phyloP scores from a whole-genome alignment of 2,329 filamentous ascomycete species.

The Colletotrichum sp. region DNA sequence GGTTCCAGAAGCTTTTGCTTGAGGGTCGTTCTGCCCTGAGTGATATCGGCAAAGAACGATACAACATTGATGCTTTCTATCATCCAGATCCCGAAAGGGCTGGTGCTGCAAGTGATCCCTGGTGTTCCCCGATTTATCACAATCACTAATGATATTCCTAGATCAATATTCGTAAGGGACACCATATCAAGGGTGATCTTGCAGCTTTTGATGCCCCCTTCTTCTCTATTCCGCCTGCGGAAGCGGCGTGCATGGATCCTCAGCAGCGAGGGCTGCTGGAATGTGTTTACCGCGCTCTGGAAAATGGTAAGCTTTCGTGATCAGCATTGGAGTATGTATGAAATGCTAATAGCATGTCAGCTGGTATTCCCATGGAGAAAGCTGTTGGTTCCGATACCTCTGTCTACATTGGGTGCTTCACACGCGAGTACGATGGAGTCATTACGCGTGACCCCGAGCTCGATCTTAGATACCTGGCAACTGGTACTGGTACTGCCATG shows the following conservation, averaged over 20 bases:
- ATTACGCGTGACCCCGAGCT: slow-evolving; percentile 26
- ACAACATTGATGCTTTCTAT: neutral
- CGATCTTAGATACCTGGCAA: slow-evolving; percentile 36
- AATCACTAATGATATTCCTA: neutral
- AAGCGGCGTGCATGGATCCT: slow-evolving; percentile 31
- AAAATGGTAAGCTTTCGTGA: slow-evolving; percentile 9
- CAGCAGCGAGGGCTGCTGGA: slow-evolving; percentile 35
- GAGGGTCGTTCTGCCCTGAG: neutral
- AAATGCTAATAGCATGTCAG: neutral
- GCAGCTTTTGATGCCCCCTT: slow-evolving; percentile 22
- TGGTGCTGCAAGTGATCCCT: neutral
- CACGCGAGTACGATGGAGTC: slow-evolving; percentile 30
- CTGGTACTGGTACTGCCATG: slow-evolving; percentile 31
- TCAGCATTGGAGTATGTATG: neutral
- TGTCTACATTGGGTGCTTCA: slow-evolving; percentile 35
- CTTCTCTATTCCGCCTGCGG: slow-evolving; percentile 24
- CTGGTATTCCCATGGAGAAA: slow-evolving; percentile 17
- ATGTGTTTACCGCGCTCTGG: slow-evolving; percentile 30
- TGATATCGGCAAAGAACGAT: neutral
- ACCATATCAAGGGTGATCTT: slow-evolving; percentile 31
- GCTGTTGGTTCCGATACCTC: slow-evolving; percentile 27
- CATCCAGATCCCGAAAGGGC: neutral
- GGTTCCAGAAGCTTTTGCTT: neutral
- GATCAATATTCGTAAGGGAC: slow-evolving; percentile 13
- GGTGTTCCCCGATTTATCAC: neutral